A percentile compares a stretch with the other conserved stretches of the same genome.
Evolutionary conservation across 306 rosid genomes (phyloP).

Genomic region (Lotus japonicus): DNA sequence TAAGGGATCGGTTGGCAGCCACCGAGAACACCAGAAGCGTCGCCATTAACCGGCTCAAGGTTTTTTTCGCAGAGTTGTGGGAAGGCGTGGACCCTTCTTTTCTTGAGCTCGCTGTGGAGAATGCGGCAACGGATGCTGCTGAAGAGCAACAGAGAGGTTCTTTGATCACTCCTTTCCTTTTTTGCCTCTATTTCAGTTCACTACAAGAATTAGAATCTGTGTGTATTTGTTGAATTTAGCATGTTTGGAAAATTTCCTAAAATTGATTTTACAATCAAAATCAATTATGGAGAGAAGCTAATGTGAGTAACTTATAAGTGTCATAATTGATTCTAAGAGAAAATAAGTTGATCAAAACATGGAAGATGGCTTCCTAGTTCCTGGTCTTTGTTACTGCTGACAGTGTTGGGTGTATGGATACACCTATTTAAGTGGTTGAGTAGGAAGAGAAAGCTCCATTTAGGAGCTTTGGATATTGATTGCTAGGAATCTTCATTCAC

Average conservation of each 20-base stretch:
- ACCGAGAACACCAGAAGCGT: slow-evolving; percentile 22
- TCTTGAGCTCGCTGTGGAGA: slow-evolving; percentile 4
- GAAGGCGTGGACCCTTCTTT: slow-evolving; percentile 32
- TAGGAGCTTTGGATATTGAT: background rate
- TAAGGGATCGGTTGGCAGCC: slow-evolving; percentile 10
- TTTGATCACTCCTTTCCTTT: background rate
- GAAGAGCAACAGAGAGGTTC: background rate
- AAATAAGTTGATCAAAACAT: too few species aligned
- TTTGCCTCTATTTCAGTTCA: background rate
- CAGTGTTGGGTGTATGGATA: background rate
- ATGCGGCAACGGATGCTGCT: too few species aligned
- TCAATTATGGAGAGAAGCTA: too few species aligned
- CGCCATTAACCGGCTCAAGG: slow-evolving; percentile 28
- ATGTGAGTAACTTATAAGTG: too few species aligned
- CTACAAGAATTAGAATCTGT: too few species aligned
- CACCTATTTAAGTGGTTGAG: background rate
- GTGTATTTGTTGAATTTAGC: too few species aligned
- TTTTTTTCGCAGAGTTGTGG: slow-evolving; percentile 33
- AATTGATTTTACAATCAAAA: too few species aligned
- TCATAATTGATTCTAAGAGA: too few species aligned
- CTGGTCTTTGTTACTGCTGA: background rate
- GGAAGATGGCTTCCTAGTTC: background rate
- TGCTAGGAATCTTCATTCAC: background rate
- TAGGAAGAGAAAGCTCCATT: background rate
- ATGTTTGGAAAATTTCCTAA: too few species aligned